Evolutionary conservation across 345 rosid species (phyloP), one percentile per base, ranked within the genome.

Genomic region (Abelmoschus esculentus): DNA sequence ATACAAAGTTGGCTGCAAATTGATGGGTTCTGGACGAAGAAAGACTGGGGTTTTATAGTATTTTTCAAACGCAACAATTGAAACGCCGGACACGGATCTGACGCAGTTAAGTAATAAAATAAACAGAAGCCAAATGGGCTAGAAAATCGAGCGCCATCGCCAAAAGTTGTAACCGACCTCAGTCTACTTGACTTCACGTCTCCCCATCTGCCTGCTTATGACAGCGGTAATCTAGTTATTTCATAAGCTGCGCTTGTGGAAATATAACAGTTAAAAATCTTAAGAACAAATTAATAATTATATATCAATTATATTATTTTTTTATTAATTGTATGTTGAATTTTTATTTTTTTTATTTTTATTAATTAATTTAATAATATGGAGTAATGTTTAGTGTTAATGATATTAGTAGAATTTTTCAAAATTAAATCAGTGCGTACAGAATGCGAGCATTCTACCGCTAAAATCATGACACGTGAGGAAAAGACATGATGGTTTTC

Each of bases 61-160:
- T 38, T 53, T 17, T 62, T 26, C 15, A 38, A 49, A 15, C 17
- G 46, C 46, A 12, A 1, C 44, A 38, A 46, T 46, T 8, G n/a
- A 12, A 3, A 2, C 5, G 1, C 53, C 6, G 17, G 6, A 77
- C 87, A 73, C 91, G 83, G 14, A 62, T 6, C 36, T 18, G 58
- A 77, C 85, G 76, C 89, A 74, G 69, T 13, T 54, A 4, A 49
- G 17, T 15, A n/a, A 49, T 70, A 80, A 72, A 44, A 17, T 60
- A 6, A 5, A 26, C 28, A 14, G 52, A 2, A 11, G 4, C 54
- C 2, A 49, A 49, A 49, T 0, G 17, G 14, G 17, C 0, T 14
- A 12, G n/a, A n/a, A 47, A 47, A 47, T 14, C 15, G 53, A 44
- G 56, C 26, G 6, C 46, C 47, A 40, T 56, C 22, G 3, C 17